phyloP scores from a whole-genome alignment of 2,329 filamentous ascomycete genomes.

The Furcasterigmium furcatum region DNA sequence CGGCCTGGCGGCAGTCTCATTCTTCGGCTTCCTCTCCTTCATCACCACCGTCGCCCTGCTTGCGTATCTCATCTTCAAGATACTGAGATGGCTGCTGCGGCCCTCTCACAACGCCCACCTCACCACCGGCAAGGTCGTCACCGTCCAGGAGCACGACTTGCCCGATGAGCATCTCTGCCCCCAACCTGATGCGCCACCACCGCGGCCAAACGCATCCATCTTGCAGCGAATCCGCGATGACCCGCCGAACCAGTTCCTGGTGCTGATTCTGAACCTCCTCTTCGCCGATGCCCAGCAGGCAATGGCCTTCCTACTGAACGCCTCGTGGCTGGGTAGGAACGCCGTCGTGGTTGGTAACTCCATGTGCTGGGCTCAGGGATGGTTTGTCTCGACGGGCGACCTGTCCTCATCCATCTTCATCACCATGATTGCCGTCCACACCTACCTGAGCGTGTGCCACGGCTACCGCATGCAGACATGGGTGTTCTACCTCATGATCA shows the following conservation, averaged over 20 bases:
- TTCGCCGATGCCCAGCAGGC: slow-evolving; percentile 66
- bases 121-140: slow-evolving; percentile 27
- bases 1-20: slow-evolving; percentile 32
- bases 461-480: slow-evolving; percentile 47
- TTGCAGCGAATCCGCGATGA: slow-evolving; percentile 22
- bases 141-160: slow-evolving; percentile 13
- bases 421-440: slow-evolving; percentile 62
- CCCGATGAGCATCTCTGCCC: slow-evolving; percentile 17
- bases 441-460: slow-evolving; percentile 59
- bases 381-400: slow-evolving; percentile 65
- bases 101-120: slow-evolving; percentile 20
- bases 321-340: slow-evolving; percentile 52
- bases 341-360: slow-evolving; percentile 49
- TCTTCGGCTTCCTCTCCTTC: slow-evolving; percentile 32
- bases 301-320: slow-evolving; percentile 60
- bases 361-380: slow-evolving; percentile 63
- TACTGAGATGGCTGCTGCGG: slow-evolving; percentile 27
- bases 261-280: slow-evolving; percentile 67
- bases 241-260: slow-evolving; percentile 62
- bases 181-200: slow-evolving; percentile 10
- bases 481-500: slow-evolving; percentile 46
- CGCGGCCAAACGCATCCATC: slow-evolving; percentile 6
- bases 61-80: slow-evolving; percentile 28
- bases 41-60: slow-evolving; percentile 26
- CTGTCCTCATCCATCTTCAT: slow-evolving; percentile 66